Evolutionary conservation across 2,329 filamentous ascomycete genomes (phyloP), one percentile per base, ranked within the genome.

Genomic region (Pleurostoma richardsiae): DNA sequence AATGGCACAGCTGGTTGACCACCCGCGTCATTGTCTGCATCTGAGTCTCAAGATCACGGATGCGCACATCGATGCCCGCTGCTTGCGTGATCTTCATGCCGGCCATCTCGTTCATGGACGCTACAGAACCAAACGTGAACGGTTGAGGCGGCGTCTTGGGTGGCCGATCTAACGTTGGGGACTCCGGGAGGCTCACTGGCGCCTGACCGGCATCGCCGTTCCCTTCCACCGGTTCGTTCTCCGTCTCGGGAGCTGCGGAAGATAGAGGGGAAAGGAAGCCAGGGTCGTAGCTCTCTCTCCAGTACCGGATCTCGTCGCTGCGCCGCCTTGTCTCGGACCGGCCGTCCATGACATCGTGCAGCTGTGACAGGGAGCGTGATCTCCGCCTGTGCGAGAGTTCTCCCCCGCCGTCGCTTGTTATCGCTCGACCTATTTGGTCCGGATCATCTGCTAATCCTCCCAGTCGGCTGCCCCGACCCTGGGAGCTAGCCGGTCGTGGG

Each of bases 221-320:
- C 6, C 47, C 42, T 19, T 42, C 44, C 10, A 29, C 45, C 38
- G 39, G 39, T 5, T 49, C 49, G 6, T 33, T 30, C 44, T 46
- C 44, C 11, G 46, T 36, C 19, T 51, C 47, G 27, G 44, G 48
- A 19, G 19, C 19, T 11, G 39, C 43, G 6, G 77, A 78, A 4
- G 77, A 76, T 30, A 75, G 61, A 0, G 77, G 76, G 5, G 79
- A 81, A 46, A 74, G 58, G 43, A 75, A 66, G 1, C 69, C 71
- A 1, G 70, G 71, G 41, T 74, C 75, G 52, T 81, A 80, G 51
- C 80, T 83, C 55, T 79, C 75, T 49, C 82, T 72, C 80, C 81
- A 84, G 55, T 80, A 81, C 10, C 78, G 74, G 38, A 84, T 82
- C 59, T 85, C 82, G 46, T 82, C 79, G 56, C 79, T 84, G 30